Conservation (phyloP, 495 filamentous ascomycete genomes). For the Penicillium waksmanii region DNA sequence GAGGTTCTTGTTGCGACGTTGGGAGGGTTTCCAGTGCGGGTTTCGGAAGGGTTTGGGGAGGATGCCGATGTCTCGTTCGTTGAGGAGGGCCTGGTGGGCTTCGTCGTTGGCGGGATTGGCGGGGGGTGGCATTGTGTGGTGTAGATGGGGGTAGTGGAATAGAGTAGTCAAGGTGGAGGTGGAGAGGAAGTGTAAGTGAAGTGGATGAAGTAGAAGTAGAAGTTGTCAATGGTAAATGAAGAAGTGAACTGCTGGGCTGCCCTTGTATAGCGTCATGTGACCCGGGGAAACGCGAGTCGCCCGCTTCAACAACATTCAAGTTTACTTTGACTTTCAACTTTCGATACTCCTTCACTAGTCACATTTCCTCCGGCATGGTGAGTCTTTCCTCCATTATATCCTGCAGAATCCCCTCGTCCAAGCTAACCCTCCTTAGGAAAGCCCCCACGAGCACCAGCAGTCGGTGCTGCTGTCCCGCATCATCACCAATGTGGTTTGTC, state of each 20-base stretch:
- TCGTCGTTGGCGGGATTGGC: constrained; percentile 50
- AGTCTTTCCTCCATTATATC: not conserved
- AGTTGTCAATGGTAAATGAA: not conserved
- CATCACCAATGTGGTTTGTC: constrained; percentile 89
- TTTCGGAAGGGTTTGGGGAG: constrained; percentile 87
- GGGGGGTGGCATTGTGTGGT: constrained; percentile 45
- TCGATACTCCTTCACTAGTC: not conserved
- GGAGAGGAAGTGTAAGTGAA: too few species aligned
- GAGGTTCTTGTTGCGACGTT: constrained; percentile 96
- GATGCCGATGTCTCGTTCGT: constrained; percentile 83
- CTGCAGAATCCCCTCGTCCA: not conserved
- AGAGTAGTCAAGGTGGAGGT: too few species aligned
- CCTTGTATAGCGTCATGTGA: constrained; percentile 33
- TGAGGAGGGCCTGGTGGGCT: constrained; percentile 66
- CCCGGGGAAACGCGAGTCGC: constrained; percentile 22
- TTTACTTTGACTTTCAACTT: not conserved
- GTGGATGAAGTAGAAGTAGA: not conserved
- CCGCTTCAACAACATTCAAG: not conserved
- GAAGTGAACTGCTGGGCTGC: not conserved
- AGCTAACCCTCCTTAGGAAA: constrained; percentile 64
- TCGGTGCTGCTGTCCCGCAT: constrained; percentile 89
- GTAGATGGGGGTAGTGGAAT: too few species aligned
- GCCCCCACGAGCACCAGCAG: constrained; percentile 97
- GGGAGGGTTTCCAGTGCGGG: constrained; percentile 82
- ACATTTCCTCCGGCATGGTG: not conserved